Conservation (phyloP, 2,329 filamentous ascomycete genomes). For the Pseudonectria buxi region DNA sequence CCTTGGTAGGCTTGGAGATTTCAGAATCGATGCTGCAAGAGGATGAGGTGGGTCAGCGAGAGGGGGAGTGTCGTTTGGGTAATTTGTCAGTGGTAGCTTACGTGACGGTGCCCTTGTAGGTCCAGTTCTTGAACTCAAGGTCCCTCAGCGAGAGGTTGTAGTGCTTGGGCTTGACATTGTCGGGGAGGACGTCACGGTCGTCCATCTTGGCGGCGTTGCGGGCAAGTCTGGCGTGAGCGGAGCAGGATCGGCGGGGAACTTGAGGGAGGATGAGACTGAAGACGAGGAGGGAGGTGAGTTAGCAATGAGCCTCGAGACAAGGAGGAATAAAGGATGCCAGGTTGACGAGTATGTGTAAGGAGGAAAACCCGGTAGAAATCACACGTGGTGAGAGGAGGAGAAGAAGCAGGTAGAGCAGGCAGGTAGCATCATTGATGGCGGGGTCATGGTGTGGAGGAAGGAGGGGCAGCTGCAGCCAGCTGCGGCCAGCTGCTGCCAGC, state of each 20-base stretch:
- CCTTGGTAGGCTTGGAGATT: constrained; percentile 63
- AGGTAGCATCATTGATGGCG: not conserved
- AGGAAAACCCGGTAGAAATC: not conserved
- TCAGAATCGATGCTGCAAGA: constrained; percentile 61
- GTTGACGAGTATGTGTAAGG: not conserved
- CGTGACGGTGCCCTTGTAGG: constrained; percentile 74
- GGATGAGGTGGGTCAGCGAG: constrained; percentile 9
- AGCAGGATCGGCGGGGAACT: constrained; percentile 27
- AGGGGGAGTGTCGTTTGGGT: no score
- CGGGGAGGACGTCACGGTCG: constrained; percentile 57
- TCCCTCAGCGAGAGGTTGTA: constrained; percentile 79
- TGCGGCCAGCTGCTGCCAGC: no score
- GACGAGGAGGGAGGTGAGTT: constrained; percentile 1
- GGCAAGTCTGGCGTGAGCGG: constrained; percentile 29
- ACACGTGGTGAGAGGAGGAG: constrained; percentile 6
- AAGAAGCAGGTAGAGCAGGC: constrained; percentile 5
- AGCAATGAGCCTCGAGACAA: constrained; percentile 6
- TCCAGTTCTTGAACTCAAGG: constrained; percentile 67
- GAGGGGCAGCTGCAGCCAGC: constrained; percentile 1
- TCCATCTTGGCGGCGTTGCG: constrained; percentile 37
- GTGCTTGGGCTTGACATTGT: constrained; percentile 70
- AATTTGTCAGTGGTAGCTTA: no score
- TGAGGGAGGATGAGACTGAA: constrained; percentile 18
- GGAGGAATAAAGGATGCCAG: not conserved
- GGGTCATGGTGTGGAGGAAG: constrained; percentile 8